Percentiles rank a stretch among this genome's conserved stretches.
Conservation (phyloP, 495 filamentous ascomycete species). For the Delitschia confertaspora region DNA sequence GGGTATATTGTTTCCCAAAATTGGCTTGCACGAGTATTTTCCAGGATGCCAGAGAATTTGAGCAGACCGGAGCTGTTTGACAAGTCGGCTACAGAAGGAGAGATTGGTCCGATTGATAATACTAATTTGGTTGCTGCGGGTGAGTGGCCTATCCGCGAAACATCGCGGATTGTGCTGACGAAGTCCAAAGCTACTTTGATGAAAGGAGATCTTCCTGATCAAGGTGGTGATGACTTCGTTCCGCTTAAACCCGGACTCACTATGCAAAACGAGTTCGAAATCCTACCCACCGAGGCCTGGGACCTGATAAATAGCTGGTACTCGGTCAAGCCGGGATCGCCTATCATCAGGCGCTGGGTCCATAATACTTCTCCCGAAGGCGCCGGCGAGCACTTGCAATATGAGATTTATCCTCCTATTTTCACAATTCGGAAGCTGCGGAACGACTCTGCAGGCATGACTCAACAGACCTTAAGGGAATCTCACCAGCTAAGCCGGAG, state of each 20-base stretch:
- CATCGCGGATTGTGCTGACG: no score
- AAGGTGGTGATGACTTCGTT: constrained; percentile 54
- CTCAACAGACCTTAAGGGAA: constrained; percentile 50
- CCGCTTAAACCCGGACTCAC: constrained; percentile 64
- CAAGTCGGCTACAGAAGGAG: constrained; percentile 53
- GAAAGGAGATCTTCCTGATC: constrained; percentile 42
- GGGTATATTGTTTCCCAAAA: constrained; percentile 68
- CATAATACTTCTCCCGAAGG: constrained; percentile 59
- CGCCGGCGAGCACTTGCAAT: constrained; percentile 55
- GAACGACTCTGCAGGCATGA: constrained; percentile 46
- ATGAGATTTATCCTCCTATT: constrained; percentile 76
- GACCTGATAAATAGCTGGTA: constrained; percentile 74
- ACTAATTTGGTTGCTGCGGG: constrained; percentile 41
- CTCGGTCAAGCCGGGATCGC: constrained; percentile 59
- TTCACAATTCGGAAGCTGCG: constrained; percentile 78
- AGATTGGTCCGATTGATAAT: constrained; percentile 81
- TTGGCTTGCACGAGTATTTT: constrained; percentile 70
- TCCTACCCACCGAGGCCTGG: constrained; percentile 74
- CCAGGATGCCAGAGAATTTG: constrained; percentile 48
- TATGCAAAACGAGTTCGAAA: constrained; percentile 59
- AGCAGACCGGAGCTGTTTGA: constrained; percentile 43
- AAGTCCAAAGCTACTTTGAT: no score
- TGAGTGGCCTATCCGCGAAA: constrained; percentile 1
- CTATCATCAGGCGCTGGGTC: constrained; percentile 63
- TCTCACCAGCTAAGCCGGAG: constrained; percentile 42